A percentile compares a stretch with the other conserved stretches of the same genome.
phyloP scores from a whole-genome alignment of 108 stramenopile genomes.

The Pinguiococcus pyrenoidosus region DNA sequence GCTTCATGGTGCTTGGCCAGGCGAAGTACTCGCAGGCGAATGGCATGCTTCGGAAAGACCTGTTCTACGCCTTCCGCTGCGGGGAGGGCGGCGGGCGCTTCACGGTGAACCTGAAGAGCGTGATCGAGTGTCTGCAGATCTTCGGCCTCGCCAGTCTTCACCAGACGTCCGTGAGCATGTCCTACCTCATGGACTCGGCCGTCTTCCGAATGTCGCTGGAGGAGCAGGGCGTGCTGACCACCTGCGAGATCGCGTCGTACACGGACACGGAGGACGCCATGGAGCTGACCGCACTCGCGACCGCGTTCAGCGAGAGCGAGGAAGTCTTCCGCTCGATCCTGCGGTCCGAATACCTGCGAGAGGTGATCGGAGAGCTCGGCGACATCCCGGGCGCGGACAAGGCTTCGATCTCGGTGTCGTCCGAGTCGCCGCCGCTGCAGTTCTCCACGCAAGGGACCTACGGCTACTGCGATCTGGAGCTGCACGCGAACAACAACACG shows the following conservation, averaged over 20 bases:
- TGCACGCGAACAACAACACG: no score
- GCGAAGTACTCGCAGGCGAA: no score
- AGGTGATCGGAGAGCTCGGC: slow-evolving; percentile 24
- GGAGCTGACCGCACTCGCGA: slow-evolving; percentile 27
- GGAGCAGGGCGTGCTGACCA: slow-evolving; percentile 32
- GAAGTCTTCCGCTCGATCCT: slow-evolving; percentile 22
- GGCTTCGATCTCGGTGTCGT: slow-evolving; percentile 9
- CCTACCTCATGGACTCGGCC: slow-evolving; percentile 13
- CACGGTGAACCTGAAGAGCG: slow-evolving; percentile 25
- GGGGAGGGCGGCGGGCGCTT: slow-evolving; percentile 18
- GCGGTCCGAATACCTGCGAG: slow-evolving; percentile 17
- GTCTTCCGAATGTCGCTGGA: slow-evolving; percentile 26
- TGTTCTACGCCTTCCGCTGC: slow-evolving; percentile 24
- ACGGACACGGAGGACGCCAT: slow-evolving; percentile 23
- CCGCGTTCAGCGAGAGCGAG: slow-evolving; percentile 17
- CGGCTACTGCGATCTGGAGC: no score
- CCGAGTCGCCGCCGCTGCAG: background rate
- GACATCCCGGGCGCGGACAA: slow-evolving; percentile 24
- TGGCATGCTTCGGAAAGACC: no score
- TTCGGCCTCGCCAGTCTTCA: slow-evolving; percentile 14
- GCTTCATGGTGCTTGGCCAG: no score
- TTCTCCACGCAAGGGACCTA: no score
- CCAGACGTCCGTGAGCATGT: slow-evolving; percentile 16
- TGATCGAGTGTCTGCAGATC: slow-evolving; percentile 28
- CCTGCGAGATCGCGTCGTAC: slow-evolving; percentile 21